phyloP scores from a whole-genome alignment of 2,329 filamentous ascomycete species.

The Scytalidium lignicola region DNA sequence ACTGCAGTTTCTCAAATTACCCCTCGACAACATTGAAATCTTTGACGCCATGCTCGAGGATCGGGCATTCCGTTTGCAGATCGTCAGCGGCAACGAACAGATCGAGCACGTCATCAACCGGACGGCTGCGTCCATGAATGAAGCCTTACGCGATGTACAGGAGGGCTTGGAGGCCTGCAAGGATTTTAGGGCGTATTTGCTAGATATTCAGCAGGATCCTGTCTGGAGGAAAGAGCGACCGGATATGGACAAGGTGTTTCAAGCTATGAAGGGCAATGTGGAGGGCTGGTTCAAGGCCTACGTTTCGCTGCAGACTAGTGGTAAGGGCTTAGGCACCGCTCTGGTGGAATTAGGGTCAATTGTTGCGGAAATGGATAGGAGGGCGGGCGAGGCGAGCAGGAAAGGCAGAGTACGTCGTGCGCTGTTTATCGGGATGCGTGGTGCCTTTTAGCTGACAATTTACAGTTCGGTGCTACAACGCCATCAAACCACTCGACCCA shows the following conservation, averaged over 20 bases:
- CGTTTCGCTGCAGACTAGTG: constrained; percentile 67
- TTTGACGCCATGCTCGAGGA: constrained; percentile 89
- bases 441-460: constrained; percentile 16
- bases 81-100: constrained; percentile 81
- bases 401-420: constrained; percentile 60
- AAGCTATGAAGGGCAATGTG: constrained; percentile 88
- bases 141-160: constrained; percentile 71
- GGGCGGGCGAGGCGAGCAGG: constrained; percentile 77
- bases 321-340: constrained; percentile 62
- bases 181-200: constrained; percentile 72
- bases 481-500: background rate
- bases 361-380: constrained; percentile 79
- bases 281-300: constrained; percentile 86
- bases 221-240: constrained; percentile 57
- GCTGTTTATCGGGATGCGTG: background rate
- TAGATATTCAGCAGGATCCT: constrained; percentile 55
- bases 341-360: constrained; percentile 71
- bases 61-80: constrained; percentile 71
- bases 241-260: constrained; percentile 66
- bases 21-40: constrained; percentile 73
- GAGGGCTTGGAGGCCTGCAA: constrained; percentile 72
- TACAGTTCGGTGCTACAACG: constrained; percentile 13
- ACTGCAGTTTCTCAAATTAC: constrained; percentile 73
- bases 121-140: constrained; percentile 70
- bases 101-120: constrained; percentile 86